Percentiles rank a stretch among this genome's conserved stretches.
Conservation (phyloP, 139 green algal species). For the Raphidocelis subcapitata region DNA sequence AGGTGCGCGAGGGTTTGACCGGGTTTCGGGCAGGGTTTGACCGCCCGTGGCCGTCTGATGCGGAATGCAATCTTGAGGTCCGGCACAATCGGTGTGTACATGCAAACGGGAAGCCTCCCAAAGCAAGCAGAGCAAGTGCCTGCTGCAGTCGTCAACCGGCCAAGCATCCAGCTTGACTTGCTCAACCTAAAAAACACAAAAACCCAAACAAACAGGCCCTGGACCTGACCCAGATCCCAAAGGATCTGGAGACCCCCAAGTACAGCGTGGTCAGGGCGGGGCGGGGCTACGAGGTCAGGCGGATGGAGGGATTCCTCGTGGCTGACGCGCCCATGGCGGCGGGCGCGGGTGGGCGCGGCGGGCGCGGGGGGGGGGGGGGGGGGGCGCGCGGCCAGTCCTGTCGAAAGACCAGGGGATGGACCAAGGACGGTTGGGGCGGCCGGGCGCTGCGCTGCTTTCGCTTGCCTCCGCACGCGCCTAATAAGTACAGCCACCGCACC, state of each 20-base stretch:
- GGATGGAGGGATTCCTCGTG: slow-evolving; percentile 72
- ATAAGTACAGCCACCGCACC: too few relatives aligned
- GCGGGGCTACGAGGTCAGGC: slow-evolving; percentile 70
- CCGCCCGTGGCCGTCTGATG: background rate
- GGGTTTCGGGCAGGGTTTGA: background rate
- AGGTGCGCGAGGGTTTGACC: background rate
- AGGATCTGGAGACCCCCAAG: slow-evolving; percentile 44
- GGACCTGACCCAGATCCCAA: slow-evolving; percentile 37
- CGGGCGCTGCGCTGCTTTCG: too few relatives aligned
- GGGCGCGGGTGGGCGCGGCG: slow-evolving; percentile 5
- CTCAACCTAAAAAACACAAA: too few relatives aligned
- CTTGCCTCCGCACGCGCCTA: too few relatives aligned
- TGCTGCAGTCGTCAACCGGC: too few relatives aligned
- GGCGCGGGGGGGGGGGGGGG: background rate
- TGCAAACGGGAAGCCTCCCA: too few relatives aligned
- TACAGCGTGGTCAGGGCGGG: slow-evolving; percentile 52
- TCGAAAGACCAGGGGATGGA: too few relatives aligned
- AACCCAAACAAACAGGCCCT: slow-evolving; percentile 1
- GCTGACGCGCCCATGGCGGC: slow-evolving; percentile 58
- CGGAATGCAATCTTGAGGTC: background rate
- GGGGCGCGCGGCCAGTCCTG: background rate
- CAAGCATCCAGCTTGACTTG: too few relatives aligned
- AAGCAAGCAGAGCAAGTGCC: too few relatives aligned
- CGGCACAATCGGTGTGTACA: too few relatives aligned
- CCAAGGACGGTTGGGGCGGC: too few relatives aligned